Conservation (phyloP, 331 rosid genomes). For the Cucumis variabilis region DNA sequence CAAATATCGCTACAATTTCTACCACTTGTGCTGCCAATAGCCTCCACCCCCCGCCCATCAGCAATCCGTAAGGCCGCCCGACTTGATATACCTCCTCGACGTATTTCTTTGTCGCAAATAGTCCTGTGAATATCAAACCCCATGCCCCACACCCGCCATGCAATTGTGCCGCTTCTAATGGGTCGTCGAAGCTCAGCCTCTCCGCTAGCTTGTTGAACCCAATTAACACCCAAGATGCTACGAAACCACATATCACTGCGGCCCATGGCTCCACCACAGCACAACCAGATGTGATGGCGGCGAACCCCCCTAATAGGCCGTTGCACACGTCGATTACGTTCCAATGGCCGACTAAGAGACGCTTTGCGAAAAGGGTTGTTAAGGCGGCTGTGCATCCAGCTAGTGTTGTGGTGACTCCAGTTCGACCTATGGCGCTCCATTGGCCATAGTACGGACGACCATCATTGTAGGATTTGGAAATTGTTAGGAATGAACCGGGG, state of each 20-base stretch:
- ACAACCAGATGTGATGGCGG: slow-evolving; percentile 76
- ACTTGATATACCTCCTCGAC: slow-evolving; percentile 55
- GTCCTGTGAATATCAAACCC: slow-evolving; percentile 77
- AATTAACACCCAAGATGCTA: slow-evolving; percentile 76
- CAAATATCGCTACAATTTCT: slow-evolving; percentile 56
- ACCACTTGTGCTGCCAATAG: slow-evolving; percentile 69
- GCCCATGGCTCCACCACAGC: slow-evolving; percentile 90
- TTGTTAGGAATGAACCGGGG: slow-evolving; percentile 74
- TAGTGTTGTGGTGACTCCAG: slow-evolving; percentile 83
- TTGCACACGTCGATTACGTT: slow-evolving; percentile 78
- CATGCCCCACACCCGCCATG: slow-evolving; percentile 92
- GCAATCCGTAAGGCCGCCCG: slow-evolving; percentile 60
- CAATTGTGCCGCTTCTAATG: slow-evolving; percentile 79
- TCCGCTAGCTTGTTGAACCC: slow-evolving; percentile 61
- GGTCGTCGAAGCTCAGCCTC: slow-evolving; percentile 65
- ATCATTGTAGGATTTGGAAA: slow-evolving; percentile 47
- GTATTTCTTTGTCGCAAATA: slow-evolving; percentile 58
- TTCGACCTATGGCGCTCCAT: slow-evolving; percentile 83
- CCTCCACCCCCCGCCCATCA: slow-evolving; percentile 79
- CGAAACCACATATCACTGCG: slow-evolving; percentile 74
- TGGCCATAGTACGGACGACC: slow-evolving; percentile 58
- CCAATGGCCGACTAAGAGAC: slow-evolving; percentile 80
- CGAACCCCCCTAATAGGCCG: slow-evolving; percentile 80
- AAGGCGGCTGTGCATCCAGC: slow-evolving; percentile 75
- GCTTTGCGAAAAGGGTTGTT: slow-evolving; percentile 65